Percentiles rank a stretch among this genome's conserved stretches.
phyloP scores from a whole-genome alignment of 2,329 filamentous ascomycete genomes.

The Ophiosphaerella herpotricha region DNA sequence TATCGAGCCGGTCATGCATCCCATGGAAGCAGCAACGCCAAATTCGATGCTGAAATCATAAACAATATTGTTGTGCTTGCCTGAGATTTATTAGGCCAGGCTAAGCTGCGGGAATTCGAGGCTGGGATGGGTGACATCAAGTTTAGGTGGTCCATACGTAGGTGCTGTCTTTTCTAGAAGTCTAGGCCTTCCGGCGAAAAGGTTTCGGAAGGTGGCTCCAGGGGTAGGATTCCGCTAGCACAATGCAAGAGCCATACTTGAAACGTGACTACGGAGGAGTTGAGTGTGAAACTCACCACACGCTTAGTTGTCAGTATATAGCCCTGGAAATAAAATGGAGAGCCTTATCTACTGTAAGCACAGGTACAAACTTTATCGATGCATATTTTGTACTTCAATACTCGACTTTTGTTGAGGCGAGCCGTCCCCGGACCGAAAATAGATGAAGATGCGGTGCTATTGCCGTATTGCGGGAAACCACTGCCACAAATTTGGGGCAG shows the following conservation, averaged over 20 bases:
- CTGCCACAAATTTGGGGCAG: background rate
- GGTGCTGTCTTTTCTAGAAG: too few species aligned
- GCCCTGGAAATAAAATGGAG: background rate
- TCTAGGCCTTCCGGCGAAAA: background rate
- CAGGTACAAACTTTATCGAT: background rate
- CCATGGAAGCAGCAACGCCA: conserved; percentile 60
- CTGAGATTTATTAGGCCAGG: conserved; percentile 36
- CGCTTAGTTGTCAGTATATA: background rate
- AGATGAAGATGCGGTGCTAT: conserved; percentile 1
- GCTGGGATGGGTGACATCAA: too few species aligned
- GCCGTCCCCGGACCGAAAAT: conserved; percentile 3
- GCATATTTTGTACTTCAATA: background rate
- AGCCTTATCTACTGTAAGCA: background rate
- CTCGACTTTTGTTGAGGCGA: conserved; percentile 8
- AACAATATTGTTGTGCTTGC: conserved; percentile 59
- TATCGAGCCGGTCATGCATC: conserved; percentile 51
- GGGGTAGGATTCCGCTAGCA: conserved; percentile 64
- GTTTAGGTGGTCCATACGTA: too few species aligned
- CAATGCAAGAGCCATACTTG: conserved; percentile 1
- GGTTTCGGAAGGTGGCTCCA: conserved; percentile 54
- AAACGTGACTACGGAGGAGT: background rate
- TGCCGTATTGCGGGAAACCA: conserved; percentile 6
- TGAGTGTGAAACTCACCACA: background rate
- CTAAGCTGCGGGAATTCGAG: conserved; percentile 34
- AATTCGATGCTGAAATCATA: conserved; percentile 65